A percentile compares a stretch with the other conserved stretches of the same genome.
Evolutionary conservation across 139 green algal genomes (phyloP).

Genomic region (Closterium sp.): DNA sequence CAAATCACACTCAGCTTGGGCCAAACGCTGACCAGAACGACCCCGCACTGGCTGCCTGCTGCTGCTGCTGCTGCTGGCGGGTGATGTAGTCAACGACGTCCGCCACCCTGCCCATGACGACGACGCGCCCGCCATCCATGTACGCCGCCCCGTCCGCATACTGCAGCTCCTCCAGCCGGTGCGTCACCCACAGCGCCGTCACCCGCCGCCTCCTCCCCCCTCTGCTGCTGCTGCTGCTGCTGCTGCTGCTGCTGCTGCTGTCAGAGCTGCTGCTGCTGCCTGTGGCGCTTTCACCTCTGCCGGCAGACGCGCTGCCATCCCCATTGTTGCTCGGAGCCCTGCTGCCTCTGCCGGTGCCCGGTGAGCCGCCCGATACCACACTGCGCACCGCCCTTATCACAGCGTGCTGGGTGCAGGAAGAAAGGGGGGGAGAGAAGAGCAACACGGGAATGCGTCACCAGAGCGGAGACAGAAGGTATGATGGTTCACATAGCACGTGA

Average conservation of each 20-base stretch:
- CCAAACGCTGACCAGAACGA: background rate
- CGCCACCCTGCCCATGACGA: conserved; percentile 18
- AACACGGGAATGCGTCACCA: too few relatives aligned
- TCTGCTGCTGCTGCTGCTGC: background rate
- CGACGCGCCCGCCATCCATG: conserved; percentile 46
- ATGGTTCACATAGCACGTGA: too few relatives aligned
- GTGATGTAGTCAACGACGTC: conserved; percentile 26
- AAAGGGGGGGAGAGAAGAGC: too few relatives aligned
- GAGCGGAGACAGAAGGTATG: too few relatives aligned
- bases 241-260: conserved; percentile 21
- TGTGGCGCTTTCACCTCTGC: background rate
- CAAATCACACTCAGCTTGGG: background rate
- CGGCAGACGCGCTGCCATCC: too few relatives aligned
- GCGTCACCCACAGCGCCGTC: conserved; percentile 93
- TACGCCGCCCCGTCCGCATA: conserved; percentile 74
- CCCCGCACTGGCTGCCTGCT: background rate
- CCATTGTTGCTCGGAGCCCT: too few relatives aligned
- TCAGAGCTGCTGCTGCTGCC: too few relatives aligned
- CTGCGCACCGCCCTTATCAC: background rate
- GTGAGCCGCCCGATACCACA: background rate
- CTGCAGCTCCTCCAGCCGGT: conserved; percentile 91
- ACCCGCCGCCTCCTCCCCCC: conserved; percentile 45
- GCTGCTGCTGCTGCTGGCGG: background rate
- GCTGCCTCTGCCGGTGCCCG: background rate
- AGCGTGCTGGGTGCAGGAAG: background rate